These are phyloP conservation scores for Exophiala lecanii-corni DNA, from an alignment of 2,329 filamentous ascomycete genomes.

Conservation along the genomic window DNA sequence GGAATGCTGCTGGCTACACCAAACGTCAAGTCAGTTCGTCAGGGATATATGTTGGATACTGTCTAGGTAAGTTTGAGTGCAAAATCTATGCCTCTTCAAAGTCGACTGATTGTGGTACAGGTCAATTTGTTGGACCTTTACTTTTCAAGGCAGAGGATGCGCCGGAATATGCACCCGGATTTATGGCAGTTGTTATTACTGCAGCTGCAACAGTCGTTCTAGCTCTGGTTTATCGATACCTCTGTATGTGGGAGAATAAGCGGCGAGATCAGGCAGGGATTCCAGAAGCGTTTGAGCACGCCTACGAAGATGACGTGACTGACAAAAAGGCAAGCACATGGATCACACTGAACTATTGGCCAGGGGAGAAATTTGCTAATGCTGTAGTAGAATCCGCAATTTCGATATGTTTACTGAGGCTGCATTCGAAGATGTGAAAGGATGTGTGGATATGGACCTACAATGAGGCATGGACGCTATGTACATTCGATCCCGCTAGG, in stretches of 20 bases:
- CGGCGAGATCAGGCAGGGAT: constrained; percentile 23
- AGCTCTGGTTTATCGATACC: constrained; percentile 17
- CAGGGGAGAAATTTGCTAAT: background rate
- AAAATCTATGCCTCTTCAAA: too few relatives aligned
- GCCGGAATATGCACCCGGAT: constrained; percentile 25
- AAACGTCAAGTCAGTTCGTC: constrained; percentile 23
- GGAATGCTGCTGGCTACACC: constrained; percentile 25
- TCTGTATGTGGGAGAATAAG: constrained; percentile 26
- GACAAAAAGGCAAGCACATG: constrained; percentile 32
- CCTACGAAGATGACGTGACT: constrained; percentile 50
- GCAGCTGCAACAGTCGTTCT: constrained; percentile 27
- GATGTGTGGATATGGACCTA: too few relatives aligned
- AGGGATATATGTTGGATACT: constrained; percentile 22
- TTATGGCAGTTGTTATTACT: constrained; percentile 31
- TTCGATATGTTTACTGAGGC: constrained; percentile 4
- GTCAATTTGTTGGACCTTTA: constrained; percentile 27
- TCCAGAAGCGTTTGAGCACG: constrained; percentile 47
- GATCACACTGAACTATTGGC: background rate
- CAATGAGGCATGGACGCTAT: too few relatives aligned
- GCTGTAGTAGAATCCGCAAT: constrained; percentile 4
- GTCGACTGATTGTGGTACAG: constrained; percentile 37
- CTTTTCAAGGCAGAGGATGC: constrained; percentile 33
- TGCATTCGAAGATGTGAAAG: too few relatives aligned
- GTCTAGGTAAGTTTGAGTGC: constrained; percentile 40
- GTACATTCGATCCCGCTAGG: too few relatives aligned